Evolutionary conservation across 129 eudicot species (phyloP), one percentile per base, ranked within the genome.

Genomic region (Lactuca sativa): DNA sequence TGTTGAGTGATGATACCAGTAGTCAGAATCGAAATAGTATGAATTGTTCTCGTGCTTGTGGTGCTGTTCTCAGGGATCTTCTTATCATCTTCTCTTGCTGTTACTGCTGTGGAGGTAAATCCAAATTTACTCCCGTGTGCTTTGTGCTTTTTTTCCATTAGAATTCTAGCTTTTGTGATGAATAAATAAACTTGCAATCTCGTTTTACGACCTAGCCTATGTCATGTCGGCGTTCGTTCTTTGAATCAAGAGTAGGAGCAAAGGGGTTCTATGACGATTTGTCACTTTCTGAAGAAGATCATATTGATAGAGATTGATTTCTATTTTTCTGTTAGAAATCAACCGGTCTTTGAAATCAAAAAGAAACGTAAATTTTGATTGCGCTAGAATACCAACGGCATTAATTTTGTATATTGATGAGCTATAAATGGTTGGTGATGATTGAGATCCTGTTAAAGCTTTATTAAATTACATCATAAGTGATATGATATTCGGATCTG

Each of bases 21-120:
- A 31, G 0, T 55, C 78, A 64, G 32, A 65, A 56, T 65, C 34
- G 32, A 31, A 15, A 9, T 43, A 33, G 30, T 51, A 44, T 56
- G 8, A 52, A 16, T 66, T 31, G 32, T 17, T 33, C 41, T 47
- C 10, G 15, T 21, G 44, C 53, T 21, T 66, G 79, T 18, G 60
- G 38, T 56, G 16, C 51, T 44, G 59, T 74, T 74, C 12, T 56
- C 10, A 66, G 59, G 13, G 79, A 74, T 66, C 37, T 66, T 15
- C 41, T 66, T 47, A 43, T 74, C 52, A 66, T 74, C 2, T 44
- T 21, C 51, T 74, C 79, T 9, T 74, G 79, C 32, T 74, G 79
- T 14, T 56, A 12, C 79, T 74, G 79, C 60, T 74, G 79, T 58
- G 79, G 73, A 65, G 79, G 79, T 74, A 74, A 15, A 56, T n/a